phyloP scores from a whole-genome alignment of 495 filamentous ascomycete genomes.

The Neurospora terricola region DNA sequence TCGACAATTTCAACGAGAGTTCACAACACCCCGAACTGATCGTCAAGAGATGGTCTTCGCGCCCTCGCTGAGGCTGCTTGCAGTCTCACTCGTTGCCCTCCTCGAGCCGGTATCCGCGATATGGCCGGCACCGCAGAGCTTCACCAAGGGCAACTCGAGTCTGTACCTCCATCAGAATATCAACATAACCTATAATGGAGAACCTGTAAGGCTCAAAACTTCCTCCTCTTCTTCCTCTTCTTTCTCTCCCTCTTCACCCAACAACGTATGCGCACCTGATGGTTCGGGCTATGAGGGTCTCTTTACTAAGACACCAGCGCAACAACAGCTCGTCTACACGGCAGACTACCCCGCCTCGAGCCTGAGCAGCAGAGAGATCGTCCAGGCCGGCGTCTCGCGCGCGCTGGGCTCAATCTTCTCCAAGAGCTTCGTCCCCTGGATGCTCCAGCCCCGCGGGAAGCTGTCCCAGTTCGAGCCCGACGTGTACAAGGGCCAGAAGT shows the following conservation, averaged over 20 bases:
- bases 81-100: conserved; percentile 25
- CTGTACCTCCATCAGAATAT: conserved; percentile 47
- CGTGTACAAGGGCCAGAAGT: conserved; percentile 28
- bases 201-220: conserved; percentile 35
- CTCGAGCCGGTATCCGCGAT: conserved; percentile 34
- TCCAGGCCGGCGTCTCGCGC: conserved; percentile 38
- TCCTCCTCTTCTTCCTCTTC: conserved; percentile 4
- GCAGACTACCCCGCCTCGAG: conserved; percentile 28
- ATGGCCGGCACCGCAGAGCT: conserved; percentile 49
- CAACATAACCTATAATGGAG: conserved; percentile 46
- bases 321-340: conserved; percentile 32
- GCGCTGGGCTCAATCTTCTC: conserved; percentile 44
- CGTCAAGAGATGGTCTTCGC: background rate
- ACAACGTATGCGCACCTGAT: background rate
- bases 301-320: conserved; percentile 18
- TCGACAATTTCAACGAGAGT: background rate
- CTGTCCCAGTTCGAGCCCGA: conserved; percentile 51
- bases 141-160: conserved; percentile 40
- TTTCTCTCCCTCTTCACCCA: conserved; percentile 1
- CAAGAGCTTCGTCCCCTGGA: conserved; percentile 64
- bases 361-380: conserved; percentile 36
- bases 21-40: background rate
- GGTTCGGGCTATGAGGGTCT: conserved; percentile 2
- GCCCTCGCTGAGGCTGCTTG: conserved; percentile 11
- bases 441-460: conserved; percentile 49